A percentile compares a stretch with the other conserved stretches of the same genome.
Conservation (phyloP, 176 grass and related monocot species). For the Hordeum vulgare region DNA sequence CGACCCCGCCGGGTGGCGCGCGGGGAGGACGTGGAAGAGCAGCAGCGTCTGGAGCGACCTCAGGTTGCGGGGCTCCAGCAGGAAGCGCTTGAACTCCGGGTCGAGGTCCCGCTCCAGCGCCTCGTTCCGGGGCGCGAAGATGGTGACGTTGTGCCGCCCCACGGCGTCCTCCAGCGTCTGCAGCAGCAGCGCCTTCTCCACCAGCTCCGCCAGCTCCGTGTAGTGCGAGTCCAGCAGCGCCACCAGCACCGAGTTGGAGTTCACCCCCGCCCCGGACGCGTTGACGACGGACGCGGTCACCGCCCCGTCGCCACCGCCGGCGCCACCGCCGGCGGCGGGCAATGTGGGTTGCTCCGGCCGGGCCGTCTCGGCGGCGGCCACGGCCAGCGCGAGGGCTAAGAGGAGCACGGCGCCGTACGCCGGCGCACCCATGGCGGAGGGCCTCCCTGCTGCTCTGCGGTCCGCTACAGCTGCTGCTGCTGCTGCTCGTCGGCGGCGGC, state of each 20-base stretch:
- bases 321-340: neutral
- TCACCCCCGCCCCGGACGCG: neutral
- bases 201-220: conserved; percentile 64
- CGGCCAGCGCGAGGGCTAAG: conserved; percentile 18
- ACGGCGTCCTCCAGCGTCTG: conserved; percentile 55
- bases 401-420: conserved; percentile 31
- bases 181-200: conserved; percentile 60
- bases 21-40: conserved; percentile 64
- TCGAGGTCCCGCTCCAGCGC: conserved; percentile 44
- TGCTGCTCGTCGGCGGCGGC: neutral
- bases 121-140: conserved; percentile 50
- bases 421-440: conserved; percentile 34
- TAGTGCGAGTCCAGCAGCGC: conserved; percentile 63
- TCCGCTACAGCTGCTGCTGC: neutral
- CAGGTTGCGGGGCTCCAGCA: conserved; percentile 54
- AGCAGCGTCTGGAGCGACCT: conserved; percentile 62
- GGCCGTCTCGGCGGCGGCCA: neutral
- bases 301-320: too few relatives aligned
- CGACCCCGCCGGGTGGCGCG: conserved; percentile 20
- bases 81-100: conserved; percentile 47
- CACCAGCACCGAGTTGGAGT: conserved; percentile 58
- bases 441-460: neutral
- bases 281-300: neutral
- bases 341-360: conserved; percentile 38
- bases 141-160: conserved; percentile 44